Base-by-base conservation (phyloP, 257 asterid species). In the Fraxinus excelsior region DNA sequence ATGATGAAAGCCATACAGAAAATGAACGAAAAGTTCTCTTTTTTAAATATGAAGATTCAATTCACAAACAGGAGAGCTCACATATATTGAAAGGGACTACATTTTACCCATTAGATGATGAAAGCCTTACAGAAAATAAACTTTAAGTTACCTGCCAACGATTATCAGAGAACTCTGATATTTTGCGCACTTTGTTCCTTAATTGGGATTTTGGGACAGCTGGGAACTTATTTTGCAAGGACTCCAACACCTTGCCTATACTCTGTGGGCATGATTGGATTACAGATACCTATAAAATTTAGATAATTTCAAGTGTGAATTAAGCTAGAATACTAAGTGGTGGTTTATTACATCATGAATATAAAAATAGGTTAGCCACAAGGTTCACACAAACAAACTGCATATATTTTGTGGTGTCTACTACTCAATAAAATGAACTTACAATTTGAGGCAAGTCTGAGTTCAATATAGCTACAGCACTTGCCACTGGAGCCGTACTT, bases 141-240 rank as follows among this genome's bases (percentile, higher is more conserved):
- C 3, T 62, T 37, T 5, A 53, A 84, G 71, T 87, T 58, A 95
- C 99, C 98, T 91, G 97, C 97, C 98, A 93, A 23, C 89, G 89
- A 72, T 92, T 91, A 26, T 91, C 91, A 38, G 83, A 76, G 81
- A 88, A 93, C 32, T 89, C 92, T 3, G 98, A 82, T 73, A 93
- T 82, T 85, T 91, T 97, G 42, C 92, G 92, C 86, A 96, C 97
- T 88, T 91, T 91, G 62, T 78, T 90, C 81, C 90, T 84, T 71
- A 96, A 71, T 65, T 88, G 95, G 76, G 94, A 75, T 85, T 89
- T 93, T 19, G 91, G 73, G 25, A 86, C 62, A 70, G 84, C 75
- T 4, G 97, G 97, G 79, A 93, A 91, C 83, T 85, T 88, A 29
- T 73, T 77, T 7, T 80, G 92, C 77, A 93, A 88, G n/a, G 79